A percentile compares a stretch with the other conserved stretches of the same genome.
These are phyloP conservation scores for Clonostachys sp. DNA, from an alignment of 2,329 filamentous ascomycete species.

Conservation along the genomic window DNA sequence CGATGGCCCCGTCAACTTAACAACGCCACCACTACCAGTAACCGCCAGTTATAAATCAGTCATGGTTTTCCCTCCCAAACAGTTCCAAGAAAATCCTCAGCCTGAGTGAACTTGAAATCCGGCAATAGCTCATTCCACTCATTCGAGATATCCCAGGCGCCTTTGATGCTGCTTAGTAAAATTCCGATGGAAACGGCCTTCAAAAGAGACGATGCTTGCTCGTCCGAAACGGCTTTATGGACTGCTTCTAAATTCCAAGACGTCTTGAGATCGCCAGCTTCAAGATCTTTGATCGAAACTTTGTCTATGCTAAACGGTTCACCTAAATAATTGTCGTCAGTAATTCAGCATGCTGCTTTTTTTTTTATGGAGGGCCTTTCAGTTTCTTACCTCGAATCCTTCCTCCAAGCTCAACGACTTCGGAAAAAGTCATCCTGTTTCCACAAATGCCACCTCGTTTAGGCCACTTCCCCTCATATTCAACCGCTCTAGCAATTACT, in stretches of 20 bases:
- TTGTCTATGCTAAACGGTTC: slow-evolving; percentile 10
- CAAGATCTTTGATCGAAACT: slow-evolving; percentile 10
- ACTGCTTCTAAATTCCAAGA: slow-evolving; percentile 10
- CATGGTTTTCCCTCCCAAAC: not conserved
- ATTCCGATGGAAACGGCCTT: not conserved
- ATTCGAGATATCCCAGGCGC: not conserved
- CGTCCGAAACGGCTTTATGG: not conserved
- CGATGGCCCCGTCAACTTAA: no score
- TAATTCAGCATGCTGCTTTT: not conserved
- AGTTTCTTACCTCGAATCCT: slow-evolving; percentile 30
- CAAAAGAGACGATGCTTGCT: not conserved
- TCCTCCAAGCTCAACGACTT: slow-evolving; percentile 32
- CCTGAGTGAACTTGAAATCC: not conserved
- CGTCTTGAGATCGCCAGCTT: slow-evolving; percentile 11
- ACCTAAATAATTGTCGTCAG: slow-evolving; percentile 4
- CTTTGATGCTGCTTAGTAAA: not conserved
- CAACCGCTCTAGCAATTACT: slow-evolving; percentile 32
- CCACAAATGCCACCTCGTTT: slow-evolving; percentile 32
- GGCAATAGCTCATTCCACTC: not conserved
- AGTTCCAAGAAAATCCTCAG: not conserved
- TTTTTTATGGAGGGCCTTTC: not conserved
- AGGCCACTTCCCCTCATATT: slow-evolving; percentile 39
- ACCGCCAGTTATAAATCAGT: no score
- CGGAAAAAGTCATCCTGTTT: slow-evolving; percentile 20
- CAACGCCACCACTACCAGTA: no score